A percentile compares a stretch with the other conserved stretches of the same genome.
These are phyloP conservation scores for Mikania micrantha DNA, from an alignment of 129 eudicot genomes.

Conservation along the genomic window DNA sequence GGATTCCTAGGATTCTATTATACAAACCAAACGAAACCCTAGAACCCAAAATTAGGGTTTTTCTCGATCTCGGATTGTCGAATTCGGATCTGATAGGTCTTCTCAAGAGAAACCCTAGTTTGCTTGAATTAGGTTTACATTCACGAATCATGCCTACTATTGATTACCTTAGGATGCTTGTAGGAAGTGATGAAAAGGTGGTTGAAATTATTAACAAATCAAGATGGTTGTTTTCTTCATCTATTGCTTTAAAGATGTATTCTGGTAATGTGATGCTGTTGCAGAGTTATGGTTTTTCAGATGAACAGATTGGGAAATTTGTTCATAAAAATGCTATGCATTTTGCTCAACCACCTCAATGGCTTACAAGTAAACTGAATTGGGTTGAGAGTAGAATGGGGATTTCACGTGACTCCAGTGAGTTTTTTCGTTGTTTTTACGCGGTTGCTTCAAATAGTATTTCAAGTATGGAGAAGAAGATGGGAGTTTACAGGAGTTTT, in stretches of 20 bases:
- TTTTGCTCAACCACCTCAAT: slow-evolving; percentile 15
- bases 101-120: slow-evolving; percentile 10
- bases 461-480: slow-evolving; percentile 22
- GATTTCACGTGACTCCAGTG: slow-evolving; percentile 7
- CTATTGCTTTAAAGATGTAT: slow-evolving; percentile 18
- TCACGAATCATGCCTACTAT: slow-evolving; percentile 26
- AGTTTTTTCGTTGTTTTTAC: slow-evolving; percentile 26
- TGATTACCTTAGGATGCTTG: slow-evolving; percentile 14
- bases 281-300: slow-evolving; percentile 14
- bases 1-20: slow-evolving; percentile 20
- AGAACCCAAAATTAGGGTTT: slow-evolving; percentile 36
- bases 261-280: slow-evolving; percentile 7
- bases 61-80: slow-evolving; percentile 28
- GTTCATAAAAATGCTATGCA: slow-evolving; percentile 26
- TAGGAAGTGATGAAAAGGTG: slow-evolving; percentile 34
- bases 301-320: slow-evolving; percentile 31
- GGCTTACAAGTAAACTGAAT: slow-evolving; percentile 26
- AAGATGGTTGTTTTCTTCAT: slow-evolving; percentile 19
- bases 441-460: slow-evolving; percentile 22
- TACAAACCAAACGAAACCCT: slow-evolving; percentile 30
- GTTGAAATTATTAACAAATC: slow-evolving; percentile 25
- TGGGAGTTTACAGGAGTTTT: slow-evolving; percentile 25
- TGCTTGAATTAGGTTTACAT: slow-evolving; percentile 21
- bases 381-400: slow-evolving; percentile 27
- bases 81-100: slow-evolving; percentile 23